Evolutionary conservation across 768 basidiomycete species (phyloP).

Genomic region (Lentinula raphanica): DNA sequence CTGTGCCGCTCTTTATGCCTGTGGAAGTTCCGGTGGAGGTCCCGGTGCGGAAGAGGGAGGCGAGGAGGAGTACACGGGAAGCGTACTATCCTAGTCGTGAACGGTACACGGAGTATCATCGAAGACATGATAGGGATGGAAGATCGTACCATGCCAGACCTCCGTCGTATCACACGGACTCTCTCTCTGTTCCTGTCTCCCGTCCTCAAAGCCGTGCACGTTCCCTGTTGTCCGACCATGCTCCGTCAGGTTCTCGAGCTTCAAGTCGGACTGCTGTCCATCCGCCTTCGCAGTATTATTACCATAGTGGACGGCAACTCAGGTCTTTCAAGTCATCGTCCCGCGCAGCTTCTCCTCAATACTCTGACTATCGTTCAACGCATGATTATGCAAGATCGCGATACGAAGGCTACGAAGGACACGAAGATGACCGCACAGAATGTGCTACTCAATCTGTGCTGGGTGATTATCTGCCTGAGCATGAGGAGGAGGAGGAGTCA

Average conservation of each 20-base stretch:
- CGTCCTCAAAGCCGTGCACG: constrained; percentile 1
- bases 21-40: neutral
- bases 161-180: neutral
- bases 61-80: constrained; percentile 3
- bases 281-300: neutral
- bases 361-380: neutral
- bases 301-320: neutral
- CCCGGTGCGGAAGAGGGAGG: neutral
- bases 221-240: neutral
- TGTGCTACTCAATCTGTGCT: constrained; percentile 5
- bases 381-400: neutral
- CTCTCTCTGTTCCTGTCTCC: neutral
- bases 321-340: neutral
- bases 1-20: constrained; percentile 6
- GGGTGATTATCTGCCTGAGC: neutral
- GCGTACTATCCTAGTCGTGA: neutral
- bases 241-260: neutral
- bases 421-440: neutral
- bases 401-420: neutral
- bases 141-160: too few species aligned
- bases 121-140: neutral
- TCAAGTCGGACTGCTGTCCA: neutral
- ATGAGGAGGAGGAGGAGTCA: too few species aligned
- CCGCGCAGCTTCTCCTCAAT: neutral
- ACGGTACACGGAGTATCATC: neutral